Evolutionary conservation across 805 yeast species (phyloP), one percentile per base, ranked within the genome.

Genomic region (Candida odintsovae): DNA sequence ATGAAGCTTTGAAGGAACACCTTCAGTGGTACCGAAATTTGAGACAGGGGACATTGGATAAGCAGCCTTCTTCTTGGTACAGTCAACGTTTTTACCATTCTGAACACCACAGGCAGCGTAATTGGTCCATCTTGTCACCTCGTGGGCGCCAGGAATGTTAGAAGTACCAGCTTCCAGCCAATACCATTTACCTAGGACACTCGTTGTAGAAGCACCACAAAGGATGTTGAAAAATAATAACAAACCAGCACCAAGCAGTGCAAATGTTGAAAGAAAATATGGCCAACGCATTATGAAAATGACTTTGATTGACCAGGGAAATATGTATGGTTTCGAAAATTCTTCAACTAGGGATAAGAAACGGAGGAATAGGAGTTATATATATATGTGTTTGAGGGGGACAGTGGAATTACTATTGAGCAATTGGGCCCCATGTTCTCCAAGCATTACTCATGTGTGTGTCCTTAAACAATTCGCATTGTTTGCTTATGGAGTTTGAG

Each of bases 1-100:
- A 43, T 68, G 55, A 55, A 89, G 82, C 22, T 68, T 66, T 3
- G 59, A 31, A 22, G 95, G 95, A 43, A 83, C 73, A 42, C 72
- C 73, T 7, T 51, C 49, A 37, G 69, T 58, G 44, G 82, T 71
- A 41, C 73, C 75, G 57, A 89, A 89, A 69, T 88, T 87, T 57
- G 78, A 80, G 41, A 66, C 76, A 25, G 97, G 97, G 22, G 95
- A 86, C 62, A 90, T 80, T 38, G 96, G 89, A 67, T 74, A 82
- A n/a, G 87, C 97, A 18, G 97, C 85, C 40, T 65, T 61, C 58
- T 75, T 75, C 19, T 64, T 48, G 39, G 79, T 64, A 68, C 89
- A 89, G 53, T 72, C 61, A 25, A 55, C 40, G 64, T 80, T 72
- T 38, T 61, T 51, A 46, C 77, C 76, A 51, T 75, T 72, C 15